Base-by-base conservation (phyloP, 202 grass and related monocot genomes). In the Dendrocalamus latiflorus region DNA sequence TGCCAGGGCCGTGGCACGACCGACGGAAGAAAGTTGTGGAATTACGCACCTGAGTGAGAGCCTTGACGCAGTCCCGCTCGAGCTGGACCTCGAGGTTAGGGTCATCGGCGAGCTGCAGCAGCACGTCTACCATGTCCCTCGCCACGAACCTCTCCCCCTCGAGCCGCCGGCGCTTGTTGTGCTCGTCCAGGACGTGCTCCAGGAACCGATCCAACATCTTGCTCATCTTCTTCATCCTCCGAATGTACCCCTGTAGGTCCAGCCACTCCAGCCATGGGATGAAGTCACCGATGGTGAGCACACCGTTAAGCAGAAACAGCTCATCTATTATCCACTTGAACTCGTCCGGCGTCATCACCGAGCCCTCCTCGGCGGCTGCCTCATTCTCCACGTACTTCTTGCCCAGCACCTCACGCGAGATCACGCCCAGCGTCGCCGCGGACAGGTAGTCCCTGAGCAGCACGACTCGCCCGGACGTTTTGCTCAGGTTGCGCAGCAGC, bases 311-410 rank as follows among this genome's bases (percentile, higher is more conserved):
- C n/a, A n/a, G n/a, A n/a, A n/a, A n/a, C n/a, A n/a, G n/a, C n/a
- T n/a, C n/a, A n/a, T n/a, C n/a, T n/a, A n/a, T n/a, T n/a, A 97
- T 97, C 88, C 42, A 75, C 83, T 97, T 97, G 88, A 97, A 97
- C 83, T 97, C 94, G 42, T 89, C 88, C 0, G 86, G 94, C 22
- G 94, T 87, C 56, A 87, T 87, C 54, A 89, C 83, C 16, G 57
- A 2, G 1, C 82, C 87, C 1, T 14, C 75, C 10, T 71, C 59
- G 4, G 53, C 50, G 50, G 2, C 63, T 48, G 6, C 79, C 21
- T 76, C 62, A 30, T 73, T 56, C 30, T 87, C 87, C 42, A 92
- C 22, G 82, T 92, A 97, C 74, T 87, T 92, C 90, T 92, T 97
- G 18, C 91, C 88, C 37, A 94, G 47, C 21, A 94, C 94, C 94